Conservation (phyloP, 371 early-diverging fungal genomes). For the Mortierella sp. region DNA sequence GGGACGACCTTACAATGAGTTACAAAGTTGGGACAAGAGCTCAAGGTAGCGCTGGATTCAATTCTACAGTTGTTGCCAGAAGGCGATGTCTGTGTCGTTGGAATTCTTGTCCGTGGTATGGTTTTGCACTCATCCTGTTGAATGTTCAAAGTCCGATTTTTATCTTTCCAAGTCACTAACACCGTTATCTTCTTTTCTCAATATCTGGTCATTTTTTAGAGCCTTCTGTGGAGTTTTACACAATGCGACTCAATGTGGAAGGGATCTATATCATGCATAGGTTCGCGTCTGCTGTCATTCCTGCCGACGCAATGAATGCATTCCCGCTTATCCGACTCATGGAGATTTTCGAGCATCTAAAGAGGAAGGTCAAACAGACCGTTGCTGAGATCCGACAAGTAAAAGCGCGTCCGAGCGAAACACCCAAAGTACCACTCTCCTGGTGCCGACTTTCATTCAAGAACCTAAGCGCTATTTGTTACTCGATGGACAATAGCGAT, state of each 20-base stretch:
- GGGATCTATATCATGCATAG: constrained; percentile 34
- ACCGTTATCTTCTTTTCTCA: neutral
- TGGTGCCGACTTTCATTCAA: constrained; percentile 43
- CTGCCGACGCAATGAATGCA: constrained; percentile 31
- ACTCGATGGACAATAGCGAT: constrained; percentile 22
- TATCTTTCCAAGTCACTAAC: neutral
- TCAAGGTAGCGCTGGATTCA: constrained; percentile 31
- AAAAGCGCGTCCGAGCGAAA: constrained; percentile 25
- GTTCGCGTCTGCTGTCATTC: constrained; percentile 24
- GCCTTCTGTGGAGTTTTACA: constrained; percentile 2
- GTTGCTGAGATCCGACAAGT: constrained; percentile 36
- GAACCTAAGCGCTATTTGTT: constrained; percentile 33
- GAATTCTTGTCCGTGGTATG: neutral
- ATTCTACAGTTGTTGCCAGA: constrained; percentile 33
- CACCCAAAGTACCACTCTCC: constrained; percentile 31
- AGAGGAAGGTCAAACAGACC: constrained; percentile 25
- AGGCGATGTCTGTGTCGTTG: constrained; percentile 21
- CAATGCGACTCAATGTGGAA: constrained; percentile 31
- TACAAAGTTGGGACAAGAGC: constrained; percentile 28
- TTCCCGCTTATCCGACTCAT: constrained; percentile 37
- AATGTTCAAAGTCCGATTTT: neutral
- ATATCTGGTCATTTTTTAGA: neutral
- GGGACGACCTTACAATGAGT: constrained; percentile 33
- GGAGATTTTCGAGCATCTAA: constrained; percentile 31
- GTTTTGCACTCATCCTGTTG: neutral